Base-by-base conservation (phyloP, 768 basidiomycete genomes). In the Kockovaella imperatae region DNA sequence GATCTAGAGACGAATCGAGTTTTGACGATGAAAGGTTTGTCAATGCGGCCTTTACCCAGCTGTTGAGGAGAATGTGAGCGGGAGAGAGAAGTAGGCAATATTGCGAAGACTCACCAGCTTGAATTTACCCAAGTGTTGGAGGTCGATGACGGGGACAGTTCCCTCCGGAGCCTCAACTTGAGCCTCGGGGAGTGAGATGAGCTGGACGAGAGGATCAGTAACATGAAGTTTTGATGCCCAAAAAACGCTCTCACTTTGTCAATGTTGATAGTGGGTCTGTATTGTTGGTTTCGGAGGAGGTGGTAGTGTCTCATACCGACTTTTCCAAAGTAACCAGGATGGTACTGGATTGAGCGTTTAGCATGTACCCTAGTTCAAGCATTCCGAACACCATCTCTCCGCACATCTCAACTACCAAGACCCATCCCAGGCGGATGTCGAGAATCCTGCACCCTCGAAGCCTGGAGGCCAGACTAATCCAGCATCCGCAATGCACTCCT, bases 291-390 rank as follows among this genome's bases (percentile, higher is more conserved):
- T 75, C 83, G 83, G 47, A 86, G 89, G 56, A 89, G 75, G 74
- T 99, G 95, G 86, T 85, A 99, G 75, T 84, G 83, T 72, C 95
- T 83, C 93, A 99, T 99, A 87, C 95, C 95, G 73, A 93, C 88
- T 77, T 96, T 96, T 79, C 91, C 91, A 74, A 93, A 97, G 88
- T 96, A 96, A 86, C 91, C 91, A 74, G 90, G 90, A 77, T 96
- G 91, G 84, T 89, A 96, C 77, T 75, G 67, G 21, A 10, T 11
- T 50, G 40, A 46, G 46, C 17, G 48, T 11, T 31, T 17, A 25
- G 10, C 8, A 32, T 21, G 30, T 23, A 13, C 2, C 23, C n/a
- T 32, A 10, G 31, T 32, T n/a, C 31, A 41, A 26, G 6, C 13
- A 20, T 18, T 31, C 35, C 4, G 15, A 29, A 3, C 15, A 17